phyloP scores from a whole-genome alignment of 805 yeast genomes.

The Kodamaea nitidulidarum region DNA sequence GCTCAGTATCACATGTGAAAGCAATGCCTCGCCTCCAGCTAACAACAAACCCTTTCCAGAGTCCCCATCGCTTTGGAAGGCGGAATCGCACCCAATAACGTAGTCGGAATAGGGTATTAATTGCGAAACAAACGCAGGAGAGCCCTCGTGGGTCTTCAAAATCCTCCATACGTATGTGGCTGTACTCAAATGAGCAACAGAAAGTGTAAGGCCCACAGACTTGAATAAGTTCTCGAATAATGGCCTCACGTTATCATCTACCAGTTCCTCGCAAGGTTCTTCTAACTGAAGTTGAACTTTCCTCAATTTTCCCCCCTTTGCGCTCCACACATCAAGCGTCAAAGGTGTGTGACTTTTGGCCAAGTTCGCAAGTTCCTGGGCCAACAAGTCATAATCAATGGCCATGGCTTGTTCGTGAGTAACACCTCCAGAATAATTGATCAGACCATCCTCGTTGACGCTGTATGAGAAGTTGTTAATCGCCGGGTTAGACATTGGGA shows the following conservation, averaged over 20 bases:
- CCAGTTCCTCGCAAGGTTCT: slow-evolving; percentile 7
- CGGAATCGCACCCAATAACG: slow-evolving; percentile 63
- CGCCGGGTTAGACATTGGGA: slow-evolving; percentile 37
- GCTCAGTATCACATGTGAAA: slow-evolving; percentile 62
- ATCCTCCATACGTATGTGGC: slow-evolving; percentile 88
- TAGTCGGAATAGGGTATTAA: slow-evolving; percentile 83
- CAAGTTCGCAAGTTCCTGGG: slow-evolving; percentile 38
- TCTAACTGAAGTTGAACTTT: slow-evolving; percentile 26
- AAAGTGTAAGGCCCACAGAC: slow-evolving; percentile 63
- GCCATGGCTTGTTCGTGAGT: slow-evolving; percentile 31
- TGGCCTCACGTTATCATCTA: slow-evolving; percentile 5
- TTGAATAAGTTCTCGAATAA: slow-evolving; percentile 36
- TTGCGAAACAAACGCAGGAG: slow-evolving; percentile 84
- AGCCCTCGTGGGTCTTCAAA: slow-evolving; percentile 61
- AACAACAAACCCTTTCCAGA: slow-evolving; percentile 61
- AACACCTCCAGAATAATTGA: slow-evolving; percentile 33
- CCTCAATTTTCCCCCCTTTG: slow-evolving; percentile 68
- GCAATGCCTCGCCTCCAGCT: slow-evolving; percentile 80
- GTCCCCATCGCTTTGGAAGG: slow-evolving; percentile 54
- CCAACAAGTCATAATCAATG: slow-evolving; percentile 40
- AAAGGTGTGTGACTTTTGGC: slow-evolving; percentile 36
- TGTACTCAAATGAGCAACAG: slow-evolving; percentile 70
- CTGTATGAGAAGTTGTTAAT: slow-evolving; percentile 26
- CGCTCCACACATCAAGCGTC: slow-evolving; percentile 71
- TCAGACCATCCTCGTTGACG: slow-evolving; percentile 39